Percentiles rank a stretch among this genome's conserved stretches.
phyloP scores from a whole-genome alignment of 371 early-diverging fungal genomes.

The Coemansia sp. region DNA sequence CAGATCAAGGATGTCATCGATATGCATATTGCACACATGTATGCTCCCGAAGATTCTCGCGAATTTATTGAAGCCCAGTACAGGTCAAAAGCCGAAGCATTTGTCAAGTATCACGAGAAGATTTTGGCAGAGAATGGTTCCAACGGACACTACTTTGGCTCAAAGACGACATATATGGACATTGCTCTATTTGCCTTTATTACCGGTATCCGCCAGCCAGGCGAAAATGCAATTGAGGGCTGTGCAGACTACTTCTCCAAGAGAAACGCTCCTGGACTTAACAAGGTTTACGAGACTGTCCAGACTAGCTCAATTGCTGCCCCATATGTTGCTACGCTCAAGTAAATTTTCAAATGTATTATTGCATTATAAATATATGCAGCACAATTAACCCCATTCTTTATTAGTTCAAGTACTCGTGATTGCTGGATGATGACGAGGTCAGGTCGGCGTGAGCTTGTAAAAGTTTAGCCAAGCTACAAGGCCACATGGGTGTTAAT shows the following conservation, averaged over 20 bases:
- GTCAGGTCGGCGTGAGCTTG: background rate
- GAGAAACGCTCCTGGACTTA: slow-evolving; percentile 12
- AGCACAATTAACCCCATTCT: background rate
- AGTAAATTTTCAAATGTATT: background rate
- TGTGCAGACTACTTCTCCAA: slow-evolving; percentile 5
- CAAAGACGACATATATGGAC: slow-evolving; percentile 41
- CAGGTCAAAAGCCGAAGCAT: background rate
- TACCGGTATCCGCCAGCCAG: background rate
- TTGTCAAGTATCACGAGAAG: slow-evolving; percentile 42
- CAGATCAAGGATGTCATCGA: slow-evolving; percentile 9
- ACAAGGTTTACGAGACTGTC: slow-evolving; percentile 3
- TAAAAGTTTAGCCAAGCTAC: background rate
- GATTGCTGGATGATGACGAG: background rate
- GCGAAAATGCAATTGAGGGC: background rate
- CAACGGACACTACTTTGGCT: slow-evolving; percentile 52
- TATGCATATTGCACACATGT: background rate
- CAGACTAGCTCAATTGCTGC: background rate
- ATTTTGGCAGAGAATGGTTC: slow-evolving; percentile 43
- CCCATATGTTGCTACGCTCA: background rate
- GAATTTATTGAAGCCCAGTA: background rate
- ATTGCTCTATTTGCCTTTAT: slow-evolving; percentile 5
- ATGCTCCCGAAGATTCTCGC: background rate
- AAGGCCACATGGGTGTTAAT: too few species aligned
- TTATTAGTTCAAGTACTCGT: too few species aligned
- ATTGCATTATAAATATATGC: background rate